These are phyloP conservation scores for Coniosporium tulheliwenetii DNA, from an alignment of 2,329 filamentous ascomycete species.

Conservation along the genomic window DNA sequence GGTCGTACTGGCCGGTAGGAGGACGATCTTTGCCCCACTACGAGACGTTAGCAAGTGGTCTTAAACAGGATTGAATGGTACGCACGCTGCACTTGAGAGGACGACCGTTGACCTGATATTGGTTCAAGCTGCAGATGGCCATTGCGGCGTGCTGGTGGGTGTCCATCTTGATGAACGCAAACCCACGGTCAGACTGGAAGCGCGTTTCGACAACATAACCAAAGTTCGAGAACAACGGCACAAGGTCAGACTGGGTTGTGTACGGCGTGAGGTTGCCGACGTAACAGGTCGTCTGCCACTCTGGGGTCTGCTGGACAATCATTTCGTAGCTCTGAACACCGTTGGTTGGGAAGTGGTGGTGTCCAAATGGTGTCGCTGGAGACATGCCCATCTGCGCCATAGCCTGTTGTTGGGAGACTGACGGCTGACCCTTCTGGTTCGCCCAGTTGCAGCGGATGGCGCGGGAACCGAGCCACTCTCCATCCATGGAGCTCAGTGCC, in stretches of 20 bases:
- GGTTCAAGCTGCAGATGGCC: conserved; percentile 95
- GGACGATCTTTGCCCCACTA: conserved; percentile 99
- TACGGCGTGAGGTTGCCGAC: conserved; percentile 96
- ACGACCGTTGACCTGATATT: conserved; percentile 93
- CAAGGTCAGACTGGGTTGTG: conserved; percentile 87
- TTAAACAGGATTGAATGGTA: conserved; percentile 14
- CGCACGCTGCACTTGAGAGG: conserved; percentile 97
- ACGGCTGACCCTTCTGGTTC: conserved; percentile 99
- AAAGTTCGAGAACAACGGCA: conserved; percentile 98
- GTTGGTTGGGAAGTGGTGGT: conserved; percentile 95
- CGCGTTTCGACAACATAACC: conserved; percentile 94
- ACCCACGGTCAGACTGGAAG: conserved; percentile 94
- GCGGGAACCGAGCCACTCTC: conserved; percentile 94
- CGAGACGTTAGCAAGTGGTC: conserved; percentile 10
- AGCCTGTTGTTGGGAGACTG: conserved; percentile 91
- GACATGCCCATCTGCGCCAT: conserved; percentile 98
- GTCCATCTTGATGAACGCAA: conserved; percentile 99
- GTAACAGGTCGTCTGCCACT: conserved; percentile 97
- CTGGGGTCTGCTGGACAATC: conserved; percentile 85
- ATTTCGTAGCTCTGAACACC: conserved; percentile 96
- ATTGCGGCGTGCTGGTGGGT: conserved; percentile 94
- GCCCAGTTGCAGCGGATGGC: conserved; percentile 99
- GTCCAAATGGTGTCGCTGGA: conserved; percentile 86
- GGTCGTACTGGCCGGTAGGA: conserved; percentile 67
- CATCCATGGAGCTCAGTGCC: conserved; percentile 93